Conservation (phyloP, 2,329 filamentous ascomycete species). For the Myotisia sp. region DNA sequence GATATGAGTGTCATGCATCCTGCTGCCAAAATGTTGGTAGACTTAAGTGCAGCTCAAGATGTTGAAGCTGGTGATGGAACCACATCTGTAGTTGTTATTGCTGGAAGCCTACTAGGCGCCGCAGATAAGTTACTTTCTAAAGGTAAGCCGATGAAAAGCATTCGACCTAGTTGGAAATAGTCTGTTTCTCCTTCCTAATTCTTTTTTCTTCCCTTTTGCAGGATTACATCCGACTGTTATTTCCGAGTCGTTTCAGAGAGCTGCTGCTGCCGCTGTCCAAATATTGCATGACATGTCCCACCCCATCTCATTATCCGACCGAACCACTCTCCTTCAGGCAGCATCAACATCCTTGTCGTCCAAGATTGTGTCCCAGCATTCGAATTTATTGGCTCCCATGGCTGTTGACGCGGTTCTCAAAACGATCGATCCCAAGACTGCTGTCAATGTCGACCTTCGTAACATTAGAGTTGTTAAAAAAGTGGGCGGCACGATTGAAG, state of each 20-base stretch:
- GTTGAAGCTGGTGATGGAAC: slow-evolving; percentile 97
- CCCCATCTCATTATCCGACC: slow-evolving; percentile 78
- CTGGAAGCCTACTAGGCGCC: slow-evolving; percentile 82
- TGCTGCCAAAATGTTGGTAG: slow-evolving; percentile 98
- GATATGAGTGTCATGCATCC: slow-evolving; percentile 99
- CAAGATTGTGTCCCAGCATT: slow-evolving; percentile 97
- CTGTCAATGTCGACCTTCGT: slow-evolving; percentile 89
- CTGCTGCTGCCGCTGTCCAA: slow-evolving; percentile 73
- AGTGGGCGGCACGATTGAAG: slow-evolving; percentile 92
- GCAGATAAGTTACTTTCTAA: slow-evolving; percentile 83
- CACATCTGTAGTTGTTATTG: slow-evolving; percentile 95
- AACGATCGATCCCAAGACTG: slow-evolving; percentile 88
- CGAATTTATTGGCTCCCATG: slow-evolving; percentile 89
- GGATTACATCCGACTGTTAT: slow-evolving; percentile 93
- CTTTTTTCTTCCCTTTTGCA: slow-evolving; percentile 10
- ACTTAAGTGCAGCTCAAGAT: slow-evolving; percentile 92
- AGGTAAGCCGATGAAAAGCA: slow-evolving; percentile 32
- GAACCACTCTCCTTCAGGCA: slow-evolving; percentile 80
- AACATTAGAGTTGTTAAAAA: slow-evolving; percentile 98
- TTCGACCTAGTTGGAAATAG: too few relatives aligned
- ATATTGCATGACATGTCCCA: slow-evolving; percentile 92
- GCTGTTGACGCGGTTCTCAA: slow-evolving; percentile 92
- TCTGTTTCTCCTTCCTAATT: background rate
- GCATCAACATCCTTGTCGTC: slow-evolving; percentile 94
- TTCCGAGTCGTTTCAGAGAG: slow-evolving; percentile 92